phyloP scores from a whole-genome alignment of 371 early-diverging fungal species.

The Mortierella sp. region DNA sequence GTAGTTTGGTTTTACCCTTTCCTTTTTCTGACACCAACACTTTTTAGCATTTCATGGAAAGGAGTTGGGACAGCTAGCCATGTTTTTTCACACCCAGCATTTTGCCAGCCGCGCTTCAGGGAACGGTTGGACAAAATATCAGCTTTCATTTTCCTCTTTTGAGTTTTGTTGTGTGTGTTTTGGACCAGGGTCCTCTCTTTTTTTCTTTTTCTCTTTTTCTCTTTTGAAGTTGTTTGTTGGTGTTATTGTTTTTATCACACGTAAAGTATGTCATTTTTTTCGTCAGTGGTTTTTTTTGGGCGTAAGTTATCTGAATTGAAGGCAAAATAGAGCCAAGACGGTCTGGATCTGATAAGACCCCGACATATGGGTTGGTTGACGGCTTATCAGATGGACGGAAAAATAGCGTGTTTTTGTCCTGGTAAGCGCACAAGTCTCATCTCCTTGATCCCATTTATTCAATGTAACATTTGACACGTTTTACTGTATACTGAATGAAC shows the following conservation, averaged over 20 bases:
- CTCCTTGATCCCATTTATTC: not conserved
- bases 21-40: not conserved
- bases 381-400: constrained; percentile 7
- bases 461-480: not conserved
- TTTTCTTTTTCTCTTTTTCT: not conserved
- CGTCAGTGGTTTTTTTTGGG: not conserved
- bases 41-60: not conserved
- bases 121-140: not conserved
- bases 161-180: not conserved
- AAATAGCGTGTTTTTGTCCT: not conserved
- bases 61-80: not conserved
- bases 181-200: not conserved
- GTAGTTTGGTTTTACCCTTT: no score
- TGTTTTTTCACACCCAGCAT: constrained; percentile 3
- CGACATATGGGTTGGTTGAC: not conserved
- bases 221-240: not conserved
- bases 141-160: not conserved
- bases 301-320: not conserved
- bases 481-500: no score
- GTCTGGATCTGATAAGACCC: constrained; percentile 14
- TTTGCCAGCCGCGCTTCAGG: not conserved
- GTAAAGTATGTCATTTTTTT: constrained; percentile 1
- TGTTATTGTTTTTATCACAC: not conserved
- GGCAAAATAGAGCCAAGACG: not conserved
- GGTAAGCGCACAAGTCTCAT: not conserved